A percentile compares a stretch with the other conserved stretches of the same genome.
Evolutionary conservation across 208 protist genomes (phyloP).

Genomic region (Acanthamoeba healyi): DNA sequence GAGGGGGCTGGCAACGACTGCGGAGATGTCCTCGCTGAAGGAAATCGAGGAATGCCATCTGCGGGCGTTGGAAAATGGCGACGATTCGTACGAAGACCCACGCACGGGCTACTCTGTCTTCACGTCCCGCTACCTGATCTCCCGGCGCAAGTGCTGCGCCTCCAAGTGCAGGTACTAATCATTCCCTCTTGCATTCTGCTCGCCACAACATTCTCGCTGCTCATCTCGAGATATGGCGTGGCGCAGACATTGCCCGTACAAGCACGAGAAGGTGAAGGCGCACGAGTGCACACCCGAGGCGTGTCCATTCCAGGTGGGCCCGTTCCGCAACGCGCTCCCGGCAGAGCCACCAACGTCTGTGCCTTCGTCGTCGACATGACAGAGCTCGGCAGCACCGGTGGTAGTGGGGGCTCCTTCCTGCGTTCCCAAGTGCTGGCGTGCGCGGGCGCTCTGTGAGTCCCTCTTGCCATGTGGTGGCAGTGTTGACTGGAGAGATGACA

Average conservation of each 20-base stretch:
- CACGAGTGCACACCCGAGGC: constrained; percentile 21
- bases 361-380: not conserved
- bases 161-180: not conserved
- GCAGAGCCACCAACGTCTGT: not conserved
- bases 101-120: constrained; percentile 21
- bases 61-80: not conserved
- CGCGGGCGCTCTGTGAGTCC: too few relatives aligned
- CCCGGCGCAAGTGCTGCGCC: not conserved
- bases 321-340: not conserved
- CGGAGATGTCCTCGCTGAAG: not conserved
- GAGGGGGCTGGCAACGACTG: not conserved
- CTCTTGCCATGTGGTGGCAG: too few relatives aligned
- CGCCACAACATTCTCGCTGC: not conserved
- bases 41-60: constrained; percentile 40
- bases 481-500: not conserved
- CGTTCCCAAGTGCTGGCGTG: not conserved
- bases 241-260: constrained; percentile 5
- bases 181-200: not conserved
- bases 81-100: not conserved
- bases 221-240: not conserved
- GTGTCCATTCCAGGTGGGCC: not conserved
- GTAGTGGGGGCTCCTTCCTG: not conserved
- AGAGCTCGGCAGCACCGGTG: too few relatives aligned
- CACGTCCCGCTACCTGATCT: not conserved
- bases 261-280: constrained; percentile 31